These are phyloP conservation scores for Melampsora americana DNA, from an alignment of 1,284 basidiomycete species.

Conservation along the genomic window DNA sequence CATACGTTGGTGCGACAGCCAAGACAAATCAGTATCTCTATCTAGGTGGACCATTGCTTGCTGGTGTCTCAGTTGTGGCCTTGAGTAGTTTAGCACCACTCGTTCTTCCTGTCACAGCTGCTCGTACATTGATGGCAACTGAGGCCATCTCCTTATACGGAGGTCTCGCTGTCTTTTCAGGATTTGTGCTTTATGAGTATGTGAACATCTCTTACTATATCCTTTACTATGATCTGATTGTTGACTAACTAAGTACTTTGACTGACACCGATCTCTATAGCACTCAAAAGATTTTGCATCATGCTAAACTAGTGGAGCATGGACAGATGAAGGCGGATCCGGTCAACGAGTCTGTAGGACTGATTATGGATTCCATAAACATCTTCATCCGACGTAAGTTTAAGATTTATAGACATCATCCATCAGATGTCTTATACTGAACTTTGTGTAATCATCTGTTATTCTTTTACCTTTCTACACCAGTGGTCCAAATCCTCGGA, in stretches of 20 bases:
- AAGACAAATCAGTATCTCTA: conserved; percentile 78
- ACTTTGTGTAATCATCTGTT: background rate
- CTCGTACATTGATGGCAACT: conserved; percentile 70
- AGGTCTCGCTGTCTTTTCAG: conserved; percentile 79
- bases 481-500: conserved; percentile 37
- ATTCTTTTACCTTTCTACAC: background rate
- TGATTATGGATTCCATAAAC: conserved; percentile 81
- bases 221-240: background rate
- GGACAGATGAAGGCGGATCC: conserved; percentile 70
- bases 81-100: conserved; percentile 80
- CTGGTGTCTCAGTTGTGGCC: conserved; percentile 77
- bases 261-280: background rate
- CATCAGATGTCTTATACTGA: too few relatives aligned
- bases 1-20: conserved; percentile 84
- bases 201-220: background rate
- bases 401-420: too few relatives aligned
- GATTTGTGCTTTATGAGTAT: conserved; percentile 78
- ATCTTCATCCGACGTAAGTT: conserved; percentile 50
- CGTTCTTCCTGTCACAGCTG: conserved; percentile 71
- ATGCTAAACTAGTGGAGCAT: conserved; percentile 69
- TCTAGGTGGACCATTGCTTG: conserved; percentile 65
- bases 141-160: conserved; percentile 79
- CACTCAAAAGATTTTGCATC: conserved; percentile 64
- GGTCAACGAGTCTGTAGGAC: conserved; percentile 67
- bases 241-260: background rate